Conservation (phyloP, 768 basidiomycete genomes). For the Mycena belliarum region DNA sequence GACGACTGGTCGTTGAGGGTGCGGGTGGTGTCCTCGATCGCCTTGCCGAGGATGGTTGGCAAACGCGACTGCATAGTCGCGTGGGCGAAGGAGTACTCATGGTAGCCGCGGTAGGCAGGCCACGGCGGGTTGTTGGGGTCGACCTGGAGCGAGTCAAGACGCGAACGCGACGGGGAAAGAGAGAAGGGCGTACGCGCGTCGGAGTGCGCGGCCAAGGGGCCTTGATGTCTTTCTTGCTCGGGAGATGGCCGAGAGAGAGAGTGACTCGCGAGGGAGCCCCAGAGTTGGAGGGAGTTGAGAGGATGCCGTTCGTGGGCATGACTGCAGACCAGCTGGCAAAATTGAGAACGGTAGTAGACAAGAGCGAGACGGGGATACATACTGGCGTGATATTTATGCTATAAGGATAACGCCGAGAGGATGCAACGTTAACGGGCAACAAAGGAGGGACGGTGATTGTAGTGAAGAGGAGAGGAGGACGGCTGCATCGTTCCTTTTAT, state of each 20-base stretch:
- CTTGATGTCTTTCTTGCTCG: slow-evolving; percentile 71
- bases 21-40: slow-evolving; percentile 86
- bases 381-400: not conserved
- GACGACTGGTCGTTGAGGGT: slow-evolving; percentile 85
- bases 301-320: slow-evolving; percentile 12
- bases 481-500: too few relatives aligned
- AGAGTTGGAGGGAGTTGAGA: slow-evolving; percentile 26
- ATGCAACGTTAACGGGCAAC: slow-evolving; percentile 7
- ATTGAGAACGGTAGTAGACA: slow-evolving; percentile 3
- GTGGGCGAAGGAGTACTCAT: slow-evolving; percentile 82
- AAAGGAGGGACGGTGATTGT: not conserved
- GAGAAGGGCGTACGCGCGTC: slow-evolving; percentile 37
- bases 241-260: slow-evolving; percentile 73
- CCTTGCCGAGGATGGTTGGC: slow-evolving; percentile 94
- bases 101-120: slow-evolving; percentile 81
- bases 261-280: slow-evolving; percentile 61
- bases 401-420: too few relatives aligned
- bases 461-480: not conserved
- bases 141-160: slow-evolving; percentile 40
- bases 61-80: slow-evolving; percentile 96
- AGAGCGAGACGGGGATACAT: not conserved
- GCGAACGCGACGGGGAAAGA: not conserved
- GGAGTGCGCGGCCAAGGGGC: slow-evolving; percentile 76
- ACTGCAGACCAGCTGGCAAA: slow-evolving; percentile 13
- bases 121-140: slow-evolving; percentile 85